phyloP scores from a whole-genome alignment of 495 filamentous ascomycete genomes.

The Parachaetomium inaequale region DNA sequence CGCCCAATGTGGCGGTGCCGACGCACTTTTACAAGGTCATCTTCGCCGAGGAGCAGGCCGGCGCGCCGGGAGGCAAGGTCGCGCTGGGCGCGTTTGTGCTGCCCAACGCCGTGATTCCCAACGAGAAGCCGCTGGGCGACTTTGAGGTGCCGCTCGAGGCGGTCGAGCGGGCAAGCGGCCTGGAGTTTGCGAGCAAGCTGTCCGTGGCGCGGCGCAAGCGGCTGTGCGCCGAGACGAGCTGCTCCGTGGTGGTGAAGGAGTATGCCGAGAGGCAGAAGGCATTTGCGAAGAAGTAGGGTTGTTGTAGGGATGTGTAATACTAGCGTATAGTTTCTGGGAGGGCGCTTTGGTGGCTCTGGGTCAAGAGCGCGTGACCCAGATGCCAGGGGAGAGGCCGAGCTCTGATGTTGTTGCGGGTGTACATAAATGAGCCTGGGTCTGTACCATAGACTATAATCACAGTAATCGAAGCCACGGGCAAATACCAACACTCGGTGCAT shows the following conservation, averaged over 20 bases:
- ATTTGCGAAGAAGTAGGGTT: conserved; percentile 38
- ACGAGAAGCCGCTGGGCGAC: conserved; percentile 75
- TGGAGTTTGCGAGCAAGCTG: conserved; percentile 83
- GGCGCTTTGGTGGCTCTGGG: too few species aligned
- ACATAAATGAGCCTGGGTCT: too few species aligned
- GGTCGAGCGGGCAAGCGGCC: conserved; percentile 83
- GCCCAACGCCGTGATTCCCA: conserved; percentile 87
- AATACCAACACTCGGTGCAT: neutral
- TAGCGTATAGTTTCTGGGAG: too few species aligned
- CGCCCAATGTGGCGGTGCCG: conserved; percentile 91
- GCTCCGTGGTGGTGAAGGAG: conserved; percentile 75
- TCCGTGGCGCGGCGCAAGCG: conserved; percentile 67
- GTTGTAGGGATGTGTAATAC: neutral
- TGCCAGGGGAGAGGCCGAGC: too few species aligned
- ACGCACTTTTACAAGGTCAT: conserved; percentile 99
- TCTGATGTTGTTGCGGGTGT: too few species aligned
- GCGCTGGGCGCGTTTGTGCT: conserved; percentile 92
- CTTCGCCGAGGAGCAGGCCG: conserved; percentile 75
- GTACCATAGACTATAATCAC: neutral
- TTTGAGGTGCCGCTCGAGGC: conserved; percentile 94
- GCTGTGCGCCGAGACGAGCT: conserved; percentile 81
- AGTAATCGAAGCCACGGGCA: neutral
- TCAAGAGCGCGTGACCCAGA: too few species aligned
- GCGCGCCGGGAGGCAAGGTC: conserved; percentile 56
- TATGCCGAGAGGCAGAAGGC: conserved; percentile 63